These are phyloP conservation scores for Fonsecaea erecta DNA, from an alignment of 2,329 filamentous ascomycete genomes.

Conservation along the genomic window DNA sequence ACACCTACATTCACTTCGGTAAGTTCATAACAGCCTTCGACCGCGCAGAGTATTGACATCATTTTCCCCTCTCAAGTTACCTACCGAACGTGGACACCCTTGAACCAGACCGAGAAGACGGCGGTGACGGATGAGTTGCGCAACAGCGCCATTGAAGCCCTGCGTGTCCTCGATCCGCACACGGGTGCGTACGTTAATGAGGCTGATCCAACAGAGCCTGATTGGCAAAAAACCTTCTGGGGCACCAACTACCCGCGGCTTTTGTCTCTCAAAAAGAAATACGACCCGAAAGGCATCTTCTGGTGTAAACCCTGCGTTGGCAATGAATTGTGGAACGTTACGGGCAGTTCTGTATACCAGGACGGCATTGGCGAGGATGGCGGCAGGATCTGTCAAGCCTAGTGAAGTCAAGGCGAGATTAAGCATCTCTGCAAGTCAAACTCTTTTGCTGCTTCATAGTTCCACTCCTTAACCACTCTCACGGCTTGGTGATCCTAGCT, in stretches of 20 bases:
- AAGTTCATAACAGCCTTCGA: not conserved
- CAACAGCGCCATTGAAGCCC: constrained; percentile 37
- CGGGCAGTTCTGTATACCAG: not conserved
- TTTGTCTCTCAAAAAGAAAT: constrained; percentile 39
- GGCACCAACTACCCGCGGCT: constrained; percentile 42
- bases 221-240: constrained; percentile 48
- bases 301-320: constrained; percentile 37
- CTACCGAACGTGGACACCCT: not conserved
- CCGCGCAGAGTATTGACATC: not conserved
- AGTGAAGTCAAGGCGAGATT: not conserved
- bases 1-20: constrained; percentile 2
- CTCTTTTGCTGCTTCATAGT: not conserved
- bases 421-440: not conserved
- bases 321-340: constrained; percentile 35
- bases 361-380: not conserved
- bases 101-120: not conserved
- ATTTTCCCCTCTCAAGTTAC: not conserved
- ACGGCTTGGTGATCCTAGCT: too few species aligned
- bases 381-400: not conserved
- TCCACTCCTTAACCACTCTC: not conserved
- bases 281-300: constrained; percentile 39
- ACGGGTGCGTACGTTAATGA: constrained; percentile 37
- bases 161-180: constrained; percentile 39
- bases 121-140: not conserved
- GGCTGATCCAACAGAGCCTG: constrained; percentile 45